Evolutionary conservation across 495 filamentous ascomycete species (phyloP).

Genomic region (Amniculicola lignicola): DNA sequence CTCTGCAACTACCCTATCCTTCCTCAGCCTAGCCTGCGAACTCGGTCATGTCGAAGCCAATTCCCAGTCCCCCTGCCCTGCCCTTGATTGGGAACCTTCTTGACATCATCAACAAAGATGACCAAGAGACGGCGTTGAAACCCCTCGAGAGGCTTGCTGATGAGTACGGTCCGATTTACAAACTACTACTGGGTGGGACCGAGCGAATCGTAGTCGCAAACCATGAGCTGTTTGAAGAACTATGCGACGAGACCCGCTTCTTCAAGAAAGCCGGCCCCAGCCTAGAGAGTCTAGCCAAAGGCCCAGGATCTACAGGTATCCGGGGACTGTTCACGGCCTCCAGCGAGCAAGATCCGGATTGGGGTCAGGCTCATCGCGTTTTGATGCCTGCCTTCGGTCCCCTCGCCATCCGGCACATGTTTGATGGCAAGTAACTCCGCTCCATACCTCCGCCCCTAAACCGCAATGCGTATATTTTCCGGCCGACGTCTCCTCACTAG

Average conservation of each 20-base stretch:
- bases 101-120: slow-evolving; percentile 22
- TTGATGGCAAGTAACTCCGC: slow-evolving; percentile 11
- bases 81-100: slow-evolving; percentile 37
- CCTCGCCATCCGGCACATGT: slow-evolving; percentile 54
- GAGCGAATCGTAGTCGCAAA: slow-evolving; percentile 14
- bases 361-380: neutral
- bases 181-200: slow-evolving; percentile 13
- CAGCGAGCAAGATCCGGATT: slow-evolving; percentile 9
- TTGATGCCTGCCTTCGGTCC: slow-evolving; percentile 65
- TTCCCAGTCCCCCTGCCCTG: slow-evolving; percentile 29
- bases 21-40: too few species aligned
- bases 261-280: slow-evolving; percentile 11
- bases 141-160: slow-evolving; percentile 33
- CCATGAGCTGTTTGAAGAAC: slow-evolving; percentile 22
- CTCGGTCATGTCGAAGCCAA: slow-evolving; percentile 11
- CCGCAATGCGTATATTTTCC: too few species aligned
- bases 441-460: neutral
- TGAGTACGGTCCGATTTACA: slow-evolving; percentile 35
- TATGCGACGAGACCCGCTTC: slow-evolving; percentile 28
- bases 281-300: neutral
- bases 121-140: slow-evolving; percentile 30
- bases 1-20: too few species aligned
- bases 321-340: slow-evolving; percentile 5
- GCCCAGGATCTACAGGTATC: neutral
- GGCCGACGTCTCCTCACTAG: too few species aligned